Percentiles rank a stretch among this genome's conserved stretches.
phyloP scores from a whole-genome alignment of 768 basidiomycete genomes.

The Cystofilobasidium bisporidii region DNA sequence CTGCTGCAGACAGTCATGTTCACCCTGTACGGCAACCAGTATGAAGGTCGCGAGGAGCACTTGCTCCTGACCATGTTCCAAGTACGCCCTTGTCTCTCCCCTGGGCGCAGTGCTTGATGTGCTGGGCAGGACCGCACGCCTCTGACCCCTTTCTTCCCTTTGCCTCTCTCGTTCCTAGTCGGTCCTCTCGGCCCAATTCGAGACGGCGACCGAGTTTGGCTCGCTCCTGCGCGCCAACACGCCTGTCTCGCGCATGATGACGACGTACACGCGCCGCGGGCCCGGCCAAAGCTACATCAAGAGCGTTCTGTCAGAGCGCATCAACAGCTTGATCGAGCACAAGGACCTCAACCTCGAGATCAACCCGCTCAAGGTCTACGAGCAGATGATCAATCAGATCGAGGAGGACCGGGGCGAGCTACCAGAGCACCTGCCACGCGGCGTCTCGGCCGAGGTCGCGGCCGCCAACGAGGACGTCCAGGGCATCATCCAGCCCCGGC shows the following conservation, averaged over 20 bases:
- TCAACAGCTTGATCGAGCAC: constrained; percentile 97
- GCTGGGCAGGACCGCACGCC: background rate
- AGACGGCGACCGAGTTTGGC: constrained; percentile 98
- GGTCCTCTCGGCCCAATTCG: constrained; percentile 96
- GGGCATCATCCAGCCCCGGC: constrained; percentile 89
- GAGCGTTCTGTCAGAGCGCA: constrained; percentile 90
- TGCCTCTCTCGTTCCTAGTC: constrained; percentile 49
- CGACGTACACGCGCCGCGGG: constrained; percentile 95
- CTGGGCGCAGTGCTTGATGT: too few relatives aligned
- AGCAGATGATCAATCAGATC: constrained; percentile 98
- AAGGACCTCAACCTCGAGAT: constrained; percentile 99
- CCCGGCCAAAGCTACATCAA: constrained; percentile 98
- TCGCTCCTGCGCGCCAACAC: constrained; percentile 96
- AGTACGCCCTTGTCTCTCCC: constrained; percentile 36
- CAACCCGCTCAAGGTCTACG: constrained; percentile 98
- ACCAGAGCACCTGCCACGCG: constrained; percentile 81
- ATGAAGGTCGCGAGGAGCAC: constrained; percentile 96
- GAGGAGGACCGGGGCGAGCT: constrained; percentile 91
- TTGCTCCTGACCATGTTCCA: constrained; percentile 95
- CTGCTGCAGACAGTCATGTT: constrained; percentile 99
- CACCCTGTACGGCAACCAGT: constrained; percentile 97
- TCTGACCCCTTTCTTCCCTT: background rate
- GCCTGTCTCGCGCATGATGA: constrained; percentile 99
- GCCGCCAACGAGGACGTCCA: constrained; percentile 91
- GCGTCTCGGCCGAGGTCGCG: constrained; percentile 88